phyloP scores from a whole-genome alignment of 2,329 filamentous ascomycete species.

The Talaromyces islandicus region DNA sequence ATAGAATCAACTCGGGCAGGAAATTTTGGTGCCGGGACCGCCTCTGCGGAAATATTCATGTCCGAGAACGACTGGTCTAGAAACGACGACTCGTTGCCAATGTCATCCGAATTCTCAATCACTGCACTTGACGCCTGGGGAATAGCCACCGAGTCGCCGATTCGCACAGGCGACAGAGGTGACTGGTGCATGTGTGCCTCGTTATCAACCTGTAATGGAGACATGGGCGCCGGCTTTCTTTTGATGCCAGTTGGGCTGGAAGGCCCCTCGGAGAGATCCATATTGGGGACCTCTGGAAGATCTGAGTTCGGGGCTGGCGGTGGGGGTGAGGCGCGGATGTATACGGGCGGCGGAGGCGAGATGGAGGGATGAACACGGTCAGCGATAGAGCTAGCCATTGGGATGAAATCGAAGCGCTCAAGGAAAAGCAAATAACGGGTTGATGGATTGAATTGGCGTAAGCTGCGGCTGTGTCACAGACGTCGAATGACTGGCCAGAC shows the following conservation, averaged over 20 bases:
- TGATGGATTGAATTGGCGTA: background rate
- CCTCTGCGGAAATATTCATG: constrained; percentile 20
- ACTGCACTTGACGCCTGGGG: constrained; percentile 22
- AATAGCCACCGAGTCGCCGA: constrained; percentile 21
- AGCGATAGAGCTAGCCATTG: constrained; percentile 22
- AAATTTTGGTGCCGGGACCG: constrained; percentile 6
- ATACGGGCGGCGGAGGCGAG: constrained; percentile 39
- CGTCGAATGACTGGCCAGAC: background rate
- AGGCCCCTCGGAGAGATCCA: background rate
- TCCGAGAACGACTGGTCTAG: constrained; percentile 20
- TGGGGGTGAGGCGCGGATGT: constrained; percentile 32
- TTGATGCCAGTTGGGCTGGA: constrained; percentile 16
- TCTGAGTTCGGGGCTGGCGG: constrained; percentile 17
- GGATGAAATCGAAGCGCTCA: background rate
- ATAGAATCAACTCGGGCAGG: constrained; percentile 21
- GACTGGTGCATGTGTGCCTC: constrained; percentile 23
- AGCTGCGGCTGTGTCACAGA: background rate
- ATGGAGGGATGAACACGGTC: constrained; percentile 19
- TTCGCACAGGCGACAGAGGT: constrained; percentile 28
- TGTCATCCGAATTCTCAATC: constrained; percentile 20
- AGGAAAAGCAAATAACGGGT: background rate
- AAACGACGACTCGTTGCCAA: constrained; percentile 17
- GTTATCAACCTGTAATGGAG: constrained; percentile 15
- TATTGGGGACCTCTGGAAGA: constrained; percentile 9
- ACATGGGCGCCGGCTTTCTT: constrained; percentile 21